Base-by-base conservation (phyloP, 2,329 filamentous ascomycete species). In the Sphaerulina vaccinii region DNA sequence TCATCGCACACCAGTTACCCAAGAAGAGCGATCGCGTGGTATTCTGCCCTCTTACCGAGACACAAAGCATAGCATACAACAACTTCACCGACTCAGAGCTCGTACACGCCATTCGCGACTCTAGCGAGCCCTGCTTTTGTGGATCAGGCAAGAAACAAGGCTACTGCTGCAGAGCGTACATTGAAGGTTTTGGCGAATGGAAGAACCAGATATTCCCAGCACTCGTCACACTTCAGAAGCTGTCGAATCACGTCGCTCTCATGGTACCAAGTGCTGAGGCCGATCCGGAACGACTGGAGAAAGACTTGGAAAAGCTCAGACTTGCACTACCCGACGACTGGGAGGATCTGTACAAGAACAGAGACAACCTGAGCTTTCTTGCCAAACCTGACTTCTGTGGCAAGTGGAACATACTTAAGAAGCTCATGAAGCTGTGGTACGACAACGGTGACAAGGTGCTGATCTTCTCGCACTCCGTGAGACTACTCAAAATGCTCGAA, bases 1-100 rank as follows among this genome's bases (percentile, higher is more conserved):
- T 97, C 13, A 96, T 99, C 54, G 90, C 90, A 0, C 78, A 96
- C 64, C 92, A 99, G 66, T 77, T 99, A 6, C 93, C 93, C 0
- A 95, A 90, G 71, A 99, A 99, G 77, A 91, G 83, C 27, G 93
- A 99, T 68, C 84, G 86, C 49, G 91, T 97, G 1, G 90, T 97
- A 3, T 99, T 99, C 66, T 99, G 93, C 62, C 90, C 90, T 1
- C 78, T 99, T 16, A 96, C 91, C 0, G 81, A 86, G 3, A 80
- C 85, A 0, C 93, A 99, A 69, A 80, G 81, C 10, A 80, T 85
- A 24, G 92, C 91, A 0, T 99, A 99, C 67, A 81, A 90, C 61
- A 87, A 85, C 32, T 87, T 93, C 49, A 73, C 96, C n/a, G 79
- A 83, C 11, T 87, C 87, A 54, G 81, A 86, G 2, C 79, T 87